Percentiles rank a stretch among this genome's conserved stretches.
These are phyloP conservation scores for Claviceps cyperi DNA, from an alignment of 2,329 filamentous ascomycete species.

Conservation along the genomic window DNA sequence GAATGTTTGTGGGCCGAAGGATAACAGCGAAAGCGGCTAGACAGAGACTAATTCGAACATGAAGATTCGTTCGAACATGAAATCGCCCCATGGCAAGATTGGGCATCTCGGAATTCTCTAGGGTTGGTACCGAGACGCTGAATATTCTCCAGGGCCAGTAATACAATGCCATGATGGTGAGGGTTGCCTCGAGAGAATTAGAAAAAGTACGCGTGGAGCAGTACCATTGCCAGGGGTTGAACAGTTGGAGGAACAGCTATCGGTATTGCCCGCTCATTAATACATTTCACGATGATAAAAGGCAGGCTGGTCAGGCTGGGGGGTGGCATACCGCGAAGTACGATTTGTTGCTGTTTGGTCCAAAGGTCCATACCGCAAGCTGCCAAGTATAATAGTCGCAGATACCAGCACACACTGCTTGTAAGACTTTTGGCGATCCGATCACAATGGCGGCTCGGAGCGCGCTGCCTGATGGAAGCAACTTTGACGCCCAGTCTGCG, in stretches of 20 bases:
- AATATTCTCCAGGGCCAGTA: conserved; percentile 78
- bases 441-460: conserved; percentile 53
- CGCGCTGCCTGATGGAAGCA: conserved; percentile 38
- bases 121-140: conserved; percentile 22
- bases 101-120: conserved; percentile 23
- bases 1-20: conserved; percentile 73
- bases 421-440: conserved; percentile 57
- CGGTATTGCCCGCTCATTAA: neutral
- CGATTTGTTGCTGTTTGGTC: conserved; percentile 44
- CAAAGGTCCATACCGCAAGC: conserved; percentile 61
- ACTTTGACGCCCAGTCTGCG: conserved; percentile 39
- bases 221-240: conserved; percentile 79
- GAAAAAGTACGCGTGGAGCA: conserved; percentile 87
- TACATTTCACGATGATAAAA: neutral
- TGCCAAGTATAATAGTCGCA: conserved; percentile 84
- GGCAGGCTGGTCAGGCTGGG: neutral
- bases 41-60: conserved; percentile 45
- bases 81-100: conserved; percentile 3
- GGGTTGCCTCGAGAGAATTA: conserved; percentile 80
- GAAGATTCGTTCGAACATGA: conserved; percentile 16
- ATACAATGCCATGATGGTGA: conserved; percentile 67
- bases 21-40: conserved; percentile 73
- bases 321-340: conserved; percentile 47
- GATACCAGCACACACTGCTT: conserved; percentile 62
- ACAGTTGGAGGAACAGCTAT: conserved; percentile 23